Evolutionary conservation across 805 yeast genomes (phyloP), one percentile per base, ranked within the genome.

Genomic region (Pichia paraexigua): DNA sequence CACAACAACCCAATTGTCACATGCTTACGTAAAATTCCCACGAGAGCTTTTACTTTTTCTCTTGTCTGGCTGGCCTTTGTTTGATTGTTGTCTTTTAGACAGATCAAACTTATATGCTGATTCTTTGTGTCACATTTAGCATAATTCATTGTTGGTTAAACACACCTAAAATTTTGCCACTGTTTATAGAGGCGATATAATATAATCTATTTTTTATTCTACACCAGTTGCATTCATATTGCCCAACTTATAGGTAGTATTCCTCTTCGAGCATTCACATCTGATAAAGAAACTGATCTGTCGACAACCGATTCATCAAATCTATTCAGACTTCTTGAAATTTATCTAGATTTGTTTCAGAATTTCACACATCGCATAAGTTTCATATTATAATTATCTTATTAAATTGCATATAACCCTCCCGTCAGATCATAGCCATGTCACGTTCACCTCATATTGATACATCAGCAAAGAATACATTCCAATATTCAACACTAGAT

Each of bases 401-500:
- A 28, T 10, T 28, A 28, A 6, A 5, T 24, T 24, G 25, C 30
- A 27, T 27, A 27, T 3, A 27, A 27, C 30, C 12, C 5, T 10
- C 30, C 22, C 5, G 15, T 21, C 25, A 27, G 3, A 27, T 2
- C 30, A 27, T 27, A 32, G 12, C n/a, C 37, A 32, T 32, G 37
- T 32, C 37, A 10, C 37, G 37, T 32, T 5, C n/a, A 32, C 37
- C 37, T 12, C 37, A 32, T 32, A 32, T 32, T 32, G n/a, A 32
- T 32, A 32, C 43, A 18, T 3, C 9, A 12, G 20, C n/a, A 17
- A 6, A 10, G 15, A 5, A 40, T 13, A 35, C 43, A 8, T 52
- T 24, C 40, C 35, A 41, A 13, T 43, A 45, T 42, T 9, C 20
- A 8, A 42, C 47, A 6, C 44, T 56, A 46, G 58, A 56, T 52